Evolutionary conservation across 331 rosid species (phyloP).

Genomic region (Malus hybrid): DNA sequence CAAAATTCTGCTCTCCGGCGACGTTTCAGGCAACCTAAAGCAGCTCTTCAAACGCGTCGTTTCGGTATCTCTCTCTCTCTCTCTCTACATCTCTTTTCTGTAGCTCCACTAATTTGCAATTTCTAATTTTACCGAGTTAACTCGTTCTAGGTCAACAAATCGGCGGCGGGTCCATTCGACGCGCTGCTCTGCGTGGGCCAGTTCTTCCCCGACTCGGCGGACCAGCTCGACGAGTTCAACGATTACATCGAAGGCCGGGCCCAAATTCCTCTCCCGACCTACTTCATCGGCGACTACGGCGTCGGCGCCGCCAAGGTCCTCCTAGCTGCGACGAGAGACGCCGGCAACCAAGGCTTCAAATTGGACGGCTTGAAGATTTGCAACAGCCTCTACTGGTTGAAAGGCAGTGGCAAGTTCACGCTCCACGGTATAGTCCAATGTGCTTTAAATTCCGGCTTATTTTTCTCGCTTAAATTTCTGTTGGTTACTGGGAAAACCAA

Average conservation of each 20-base stretch:
- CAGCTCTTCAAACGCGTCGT: constrained; percentile 89
- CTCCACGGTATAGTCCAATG: constrained; percentile 43
- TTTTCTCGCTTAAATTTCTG: background rate
- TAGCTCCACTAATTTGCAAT: background rate
- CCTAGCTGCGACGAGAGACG: constrained; percentile 49
- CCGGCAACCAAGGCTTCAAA: constrained; percentile 67
- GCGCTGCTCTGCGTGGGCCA: constrained; percentile 87
- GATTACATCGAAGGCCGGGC: constrained; percentile 61
- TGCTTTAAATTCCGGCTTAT: background rate
- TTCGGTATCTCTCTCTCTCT: constrained; percentile 38
- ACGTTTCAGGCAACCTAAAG: constrained; percentile 67
- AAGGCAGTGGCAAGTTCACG: constrained; percentile 85
- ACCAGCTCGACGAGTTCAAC: constrained; percentile 50
- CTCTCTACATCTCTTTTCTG: background rate
- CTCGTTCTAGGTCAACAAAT: constrained; percentile 69
- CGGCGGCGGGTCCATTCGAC: constrained; percentile 98
- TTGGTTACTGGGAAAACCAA: background rate
- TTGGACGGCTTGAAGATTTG: constrained; percentile 88
- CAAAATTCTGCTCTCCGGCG: constrained; percentile 84
- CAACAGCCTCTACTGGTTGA: constrained; percentile 79
- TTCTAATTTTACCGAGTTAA: background rate
- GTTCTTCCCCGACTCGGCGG: constrained; percentile 83
- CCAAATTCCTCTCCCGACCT: constrained; percentile 63
- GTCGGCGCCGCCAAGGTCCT: constrained; percentile 61
- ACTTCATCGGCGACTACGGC: constrained; percentile 94